These are phyloP conservation scores for Scheffersomyces coipomensis DNA, from an alignment of 805 yeast species.

Conservation along the genomic window DNA sequence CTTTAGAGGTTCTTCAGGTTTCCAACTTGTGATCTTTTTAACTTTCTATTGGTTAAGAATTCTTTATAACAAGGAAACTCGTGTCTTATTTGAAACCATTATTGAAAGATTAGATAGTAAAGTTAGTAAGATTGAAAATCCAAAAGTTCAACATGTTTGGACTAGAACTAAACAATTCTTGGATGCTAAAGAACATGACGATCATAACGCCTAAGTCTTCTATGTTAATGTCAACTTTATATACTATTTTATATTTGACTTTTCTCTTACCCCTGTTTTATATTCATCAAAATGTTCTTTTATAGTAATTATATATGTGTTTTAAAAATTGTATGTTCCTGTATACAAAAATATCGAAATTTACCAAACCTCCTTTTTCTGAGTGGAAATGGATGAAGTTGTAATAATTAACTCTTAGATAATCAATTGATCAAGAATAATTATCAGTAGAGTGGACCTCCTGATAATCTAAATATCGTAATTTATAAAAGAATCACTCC, in stretches of 20 bases:
- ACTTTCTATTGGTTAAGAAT: conserved; percentile 71
- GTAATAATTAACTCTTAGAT: no score
- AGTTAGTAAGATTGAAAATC: conserved; percentile 43
- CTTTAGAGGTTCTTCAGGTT: conserved; percentile 69
- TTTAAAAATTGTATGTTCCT: no score
- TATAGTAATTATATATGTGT: no score
- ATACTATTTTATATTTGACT: no score
- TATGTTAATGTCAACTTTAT: no score
- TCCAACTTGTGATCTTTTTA: conserved; percentile 55
- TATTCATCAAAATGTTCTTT: no score
- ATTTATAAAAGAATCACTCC: not conserved
- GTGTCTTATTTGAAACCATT: conserved; percentile 40
- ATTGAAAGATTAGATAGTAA: conserved; percentile 43
- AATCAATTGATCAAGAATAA: no score
- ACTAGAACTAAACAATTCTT: conserved; percentile 27
- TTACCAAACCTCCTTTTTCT: no score
- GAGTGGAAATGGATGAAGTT: no score
- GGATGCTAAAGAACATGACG: conserved; percentile 19
- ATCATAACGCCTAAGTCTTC: conserved; percentile 1
- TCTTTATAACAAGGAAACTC: conserved; percentile 51
- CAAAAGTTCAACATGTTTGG: conserved; percentile 39
- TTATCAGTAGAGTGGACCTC: conserved; percentile 22
- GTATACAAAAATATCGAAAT: no score
- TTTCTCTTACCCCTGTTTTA: no score
- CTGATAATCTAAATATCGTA: not conserved